Evolutionary conservation across 345 rosid genomes (phyloP).

Genomic region (Hirschfeldia incana): DNA sequence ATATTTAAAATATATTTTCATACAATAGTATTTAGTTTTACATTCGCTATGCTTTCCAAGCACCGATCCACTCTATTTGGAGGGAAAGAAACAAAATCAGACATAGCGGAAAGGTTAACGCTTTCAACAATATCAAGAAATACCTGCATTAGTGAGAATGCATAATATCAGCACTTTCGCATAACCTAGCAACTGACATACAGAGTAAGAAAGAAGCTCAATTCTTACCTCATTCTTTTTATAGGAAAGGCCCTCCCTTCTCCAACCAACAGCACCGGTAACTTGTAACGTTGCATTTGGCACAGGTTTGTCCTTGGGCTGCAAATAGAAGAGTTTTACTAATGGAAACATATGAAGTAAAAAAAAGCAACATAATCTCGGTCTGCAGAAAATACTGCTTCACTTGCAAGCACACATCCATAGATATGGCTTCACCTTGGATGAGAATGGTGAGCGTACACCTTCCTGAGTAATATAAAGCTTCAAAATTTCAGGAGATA

Average conservation of each 20-base stretch:
- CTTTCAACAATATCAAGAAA: conserved; percentile 99
- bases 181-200: background rate
- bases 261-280: conserved; percentile 99
- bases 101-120: conserved; percentile 57
- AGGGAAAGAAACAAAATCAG: too few relatives aligned
- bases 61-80: too few relatives aligned
- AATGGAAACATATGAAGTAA: background rate
- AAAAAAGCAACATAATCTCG: conserved; percentile 11
- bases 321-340: background rate
- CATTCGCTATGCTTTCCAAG: too few relatives aligned
- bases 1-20: too few relatives aligned
- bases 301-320: conserved; percentile 85
- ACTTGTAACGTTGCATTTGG: conserved; percentile 99
- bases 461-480: conserved; percentile 98
- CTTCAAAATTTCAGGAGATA: conserved; percentile 96
- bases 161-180: background rate
- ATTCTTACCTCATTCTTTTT: conserved; percentile 89
- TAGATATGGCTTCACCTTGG: conserved; percentile 60
- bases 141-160: conserved; percentile 55
- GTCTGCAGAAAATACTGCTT: background rate
- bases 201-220: background rate
- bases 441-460: conserved; percentile 94
- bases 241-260: conserved; percentile 95
- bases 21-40: too few relatives aligned
- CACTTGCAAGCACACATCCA: background rate